Percentiles rank a stretch among this genome's conserved stretches.
phyloP scores from a whole-genome alignment of 768 basidiomycete species.

The Suillus placidus region DNA sequence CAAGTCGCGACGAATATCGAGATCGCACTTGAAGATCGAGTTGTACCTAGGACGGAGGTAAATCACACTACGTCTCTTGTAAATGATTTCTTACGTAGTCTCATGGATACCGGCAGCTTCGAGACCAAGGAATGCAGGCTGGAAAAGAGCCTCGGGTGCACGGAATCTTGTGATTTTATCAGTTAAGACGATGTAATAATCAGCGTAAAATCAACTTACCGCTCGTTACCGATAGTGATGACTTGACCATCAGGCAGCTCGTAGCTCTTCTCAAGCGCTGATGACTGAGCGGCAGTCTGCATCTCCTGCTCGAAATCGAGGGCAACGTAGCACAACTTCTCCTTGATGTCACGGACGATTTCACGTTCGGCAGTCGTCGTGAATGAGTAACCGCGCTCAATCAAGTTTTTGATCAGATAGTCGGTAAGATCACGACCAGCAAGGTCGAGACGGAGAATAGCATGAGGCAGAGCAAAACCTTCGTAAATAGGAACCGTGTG shows the following conservation, averaged over 20 bases:
- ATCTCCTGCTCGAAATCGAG: slow-evolving; percentile 94
- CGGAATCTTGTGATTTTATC: slow-evolving; percentile 46
- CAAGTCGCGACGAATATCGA: slow-evolving; percentile 52
- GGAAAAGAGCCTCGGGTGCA: slow-evolving; percentile 59
- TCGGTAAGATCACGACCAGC: slow-evolving; percentile 93
- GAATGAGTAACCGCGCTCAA: slow-evolving; percentile 94
- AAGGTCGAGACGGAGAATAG: slow-evolving; percentile 89
- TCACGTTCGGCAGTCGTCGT: slow-evolving; percentile 92
- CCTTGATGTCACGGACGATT: slow-evolving; percentile 96
- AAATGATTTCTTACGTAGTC: slow-evolving; percentile 48
- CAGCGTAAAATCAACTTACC: slow-evolving; percentile 34
- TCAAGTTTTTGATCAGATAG: slow-evolving; percentile 79
- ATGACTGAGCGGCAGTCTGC: slow-evolving; percentile 87
- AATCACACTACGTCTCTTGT: neutral
- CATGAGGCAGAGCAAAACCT: slow-evolving; percentile 90
- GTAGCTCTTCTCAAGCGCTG: slow-evolving; percentile 90
- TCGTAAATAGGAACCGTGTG: slow-evolving; percentile 98
- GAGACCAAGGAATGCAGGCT: slow-evolving; percentile 60
- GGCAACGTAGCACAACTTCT: slow-evolving; percentile 91
- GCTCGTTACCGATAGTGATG: slow-evolving; percentile 80
- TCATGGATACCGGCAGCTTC: slow-evolving; percentile 87
- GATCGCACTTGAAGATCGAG: slow-evolving; percentile 69
- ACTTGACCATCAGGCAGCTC: slow-evolving; percentile 94
- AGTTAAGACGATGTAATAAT: neutral
- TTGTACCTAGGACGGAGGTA: slow-evolving; percentile 43